Evolutionary conservation across 352 stramenopile genomes (phyloP).

Genomic region (Phytopythium mirpurense): DNA sequence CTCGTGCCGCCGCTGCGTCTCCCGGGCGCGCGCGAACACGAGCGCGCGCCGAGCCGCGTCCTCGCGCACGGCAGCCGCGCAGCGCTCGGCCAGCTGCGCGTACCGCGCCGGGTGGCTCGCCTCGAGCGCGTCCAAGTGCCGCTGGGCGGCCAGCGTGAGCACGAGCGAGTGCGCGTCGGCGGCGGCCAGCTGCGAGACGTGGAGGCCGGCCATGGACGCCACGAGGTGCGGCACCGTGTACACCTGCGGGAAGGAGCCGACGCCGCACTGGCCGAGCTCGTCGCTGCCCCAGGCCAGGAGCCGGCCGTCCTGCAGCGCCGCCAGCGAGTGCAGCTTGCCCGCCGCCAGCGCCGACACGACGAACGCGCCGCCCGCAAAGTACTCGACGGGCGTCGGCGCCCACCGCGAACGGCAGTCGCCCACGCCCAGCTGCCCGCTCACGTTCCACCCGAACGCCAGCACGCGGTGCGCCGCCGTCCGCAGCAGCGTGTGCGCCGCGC

Average conservation of each 20-base stretch:
- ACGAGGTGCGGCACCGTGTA: slow-evolving; percentile 76
- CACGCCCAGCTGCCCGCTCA: slow-evolving; percentile 51
- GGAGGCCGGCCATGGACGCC: slow-evolving; percentile 44
- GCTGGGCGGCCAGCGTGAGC: slow-evolving; percentile 29
- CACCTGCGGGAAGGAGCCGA: slow-evolving; percentile 61
- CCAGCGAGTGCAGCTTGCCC: slow-evolving; percentile 54
- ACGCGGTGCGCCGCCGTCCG: slow-evolving; percentile 31
- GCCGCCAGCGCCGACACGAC: slow-evolving; percentile 35
- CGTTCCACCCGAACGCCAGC: slow-evolving; percentile 56
- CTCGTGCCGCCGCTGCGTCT: slow-evolving; percentile 18
- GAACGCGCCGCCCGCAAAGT: slow-evolving; percentile 36
- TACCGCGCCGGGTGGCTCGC: slow-evolving; percentile 40
- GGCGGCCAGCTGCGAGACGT: slow-evolving; percentile 43
- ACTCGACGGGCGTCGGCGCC: slow-evolving; percentile 33
- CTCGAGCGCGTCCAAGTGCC: slow-evolving; percentile 41
- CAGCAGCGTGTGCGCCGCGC: slow-evolving; percentile 51
- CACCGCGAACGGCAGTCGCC: slow-evolving; percentile 48
- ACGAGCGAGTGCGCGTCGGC: slow-evolving; percentile 51
- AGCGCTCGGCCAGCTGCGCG: slow-evolving; percentile 29
- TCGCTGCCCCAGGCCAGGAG: slow-evolving; percentile 71
- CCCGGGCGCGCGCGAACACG: slow-evolving; percentile 27
- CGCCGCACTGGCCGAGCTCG: slow-evolving; percentile 67
- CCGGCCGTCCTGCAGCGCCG: slow-evolving; percentile 34
- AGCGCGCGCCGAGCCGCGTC: slow-evolving; percentile 23
- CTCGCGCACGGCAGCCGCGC: slow-evolving; percentile 31